Evolutionary conservation across 179 eudicot genomes (phyloP), one percentile per base, ranked within the genome.

Genomic region (Amaranthus tricolor): DNA sequence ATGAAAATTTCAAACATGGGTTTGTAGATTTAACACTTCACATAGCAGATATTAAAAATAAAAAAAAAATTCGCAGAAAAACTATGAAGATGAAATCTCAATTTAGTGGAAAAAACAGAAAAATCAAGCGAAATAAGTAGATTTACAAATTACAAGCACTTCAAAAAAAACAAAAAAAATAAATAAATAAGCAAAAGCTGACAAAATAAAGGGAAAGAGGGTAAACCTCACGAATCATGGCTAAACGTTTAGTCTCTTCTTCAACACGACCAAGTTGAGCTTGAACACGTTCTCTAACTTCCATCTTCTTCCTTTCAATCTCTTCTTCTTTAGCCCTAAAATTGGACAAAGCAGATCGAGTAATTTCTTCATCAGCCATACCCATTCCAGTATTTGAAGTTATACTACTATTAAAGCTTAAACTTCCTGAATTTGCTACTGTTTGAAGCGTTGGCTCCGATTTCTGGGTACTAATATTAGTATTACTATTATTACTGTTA

Each of bases 241-340:
- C 89, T 44, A 94, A 77, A 6, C 96, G 90, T 62, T 76, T 89
- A 59, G 93, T 92, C 73, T 94, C 98, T 66, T 90, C 88, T 60
- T 94, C 98, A 82, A 94, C 89, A 12, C 98, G 90, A 12, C 96
- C 95, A 9, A 94, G 77, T 77, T 90, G 98, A 52, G 87, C 85
- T 72, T 89, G 97, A 79, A 94, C 97, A 50, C 81, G 85, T 70
- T 94, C 98, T 56, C 84, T 80, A 5, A 94, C 94, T 71, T 90
- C 97, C 74, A 90, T 71, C 77, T 94, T 94, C 89, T 83, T 94
- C 88, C 78, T 85, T 88, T 94, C 97, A 71, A 92, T 94, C 86
- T 94, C 97, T 58, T 94, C 97, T 51, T 92, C 97, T 68, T 92
- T 94, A 1, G 94, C 98, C 77, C 85, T 85, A 66, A 94, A 94